These are phyloP conservation scores for Drechslerella dactyloides DNA, from an alignment of 2,329 filamentous ascomycete genomes.

Conservation along the genomic window DNA sequence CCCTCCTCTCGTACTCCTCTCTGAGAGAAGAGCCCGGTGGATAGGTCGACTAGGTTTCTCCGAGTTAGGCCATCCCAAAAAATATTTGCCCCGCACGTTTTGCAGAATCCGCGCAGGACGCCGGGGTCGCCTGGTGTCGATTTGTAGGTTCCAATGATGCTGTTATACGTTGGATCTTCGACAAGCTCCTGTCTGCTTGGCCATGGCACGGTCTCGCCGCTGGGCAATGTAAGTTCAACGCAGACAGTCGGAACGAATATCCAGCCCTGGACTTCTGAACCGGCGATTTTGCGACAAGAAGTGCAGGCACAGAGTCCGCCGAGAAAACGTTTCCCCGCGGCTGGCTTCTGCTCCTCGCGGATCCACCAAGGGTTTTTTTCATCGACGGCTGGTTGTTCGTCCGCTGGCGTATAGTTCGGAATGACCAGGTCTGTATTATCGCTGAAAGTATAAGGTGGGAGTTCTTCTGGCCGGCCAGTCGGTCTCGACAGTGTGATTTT, in stretches of 20 bases:
- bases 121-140: slow-evolving; percentile 61
- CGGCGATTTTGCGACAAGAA: slow-evolving; percentile 67
- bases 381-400: slow-evolving; percentile 25
- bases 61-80: slow-evolving; percentile 67
- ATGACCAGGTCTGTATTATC: slow-evolving; percentile 34
- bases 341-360: neutral
- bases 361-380: slow-evolving; percentile 42
- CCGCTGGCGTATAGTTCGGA: slow-evolving; percentile 20
- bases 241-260: slow-evolving; percentile 67
- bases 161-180: slow-evolving; percentile 58
- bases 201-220: slow-evolving; percentile 12
- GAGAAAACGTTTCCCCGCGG: slow-evolving; percentile 21
- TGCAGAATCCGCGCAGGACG: slow-evolving; percentile 69
- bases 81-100: slow-evolving; percentile 67
- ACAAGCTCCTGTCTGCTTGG: slow-evolving; percentile 54
- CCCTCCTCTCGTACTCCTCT: slow-evolving; percentile 65
- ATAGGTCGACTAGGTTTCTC: slow-evolving; percentile 68
- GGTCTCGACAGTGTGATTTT: slow-evolving; percentile 18
- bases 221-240: slow-evolving; percentile 56
- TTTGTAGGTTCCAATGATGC: slow-evolving; percentile 62
- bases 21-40: slow-evolving; percentile 65
- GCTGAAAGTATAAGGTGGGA: slow-evolving; percentile 15
- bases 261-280: slow-evolving; percentile 71
- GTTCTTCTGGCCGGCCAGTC: neutral
- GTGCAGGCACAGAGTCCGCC: slow-evolving; percentile 64